These are phyloP conservation scores for Skeletonema menzelii DNA, from an alignment of 108 stramenopile genomes.

Conservation along the genomic window DNA sequence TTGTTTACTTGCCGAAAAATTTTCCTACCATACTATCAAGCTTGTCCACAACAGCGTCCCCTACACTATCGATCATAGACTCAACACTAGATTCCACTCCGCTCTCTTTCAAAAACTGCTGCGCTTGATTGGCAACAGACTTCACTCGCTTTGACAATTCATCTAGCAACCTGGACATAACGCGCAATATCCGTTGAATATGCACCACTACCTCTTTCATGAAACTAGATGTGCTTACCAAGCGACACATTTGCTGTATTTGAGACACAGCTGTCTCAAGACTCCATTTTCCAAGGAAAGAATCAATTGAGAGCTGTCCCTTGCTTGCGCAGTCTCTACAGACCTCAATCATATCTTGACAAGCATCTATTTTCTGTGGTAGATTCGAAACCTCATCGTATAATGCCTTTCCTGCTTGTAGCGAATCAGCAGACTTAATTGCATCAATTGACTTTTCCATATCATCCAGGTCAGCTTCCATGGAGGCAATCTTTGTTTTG, in stretches of 20 bases:
- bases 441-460: constrained; percentile 21
- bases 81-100: neutral
- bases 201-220: constrained; percentile 46
- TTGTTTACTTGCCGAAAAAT: neutral
- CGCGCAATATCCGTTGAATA: constrained; percentile 4
- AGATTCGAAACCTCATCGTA: constrained; percentile 27
- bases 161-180: neutral
- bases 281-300: constrained; percentile 50
- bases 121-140: neutral
- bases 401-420: constrained; percentile 30
- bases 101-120: neutral
- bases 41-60: neutral
- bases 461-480: constrained; percentile 32
- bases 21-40: neutral
- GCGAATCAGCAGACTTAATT: constrained; percentile 34
- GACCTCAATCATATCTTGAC: constrained; percentile 39
- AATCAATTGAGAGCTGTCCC: constrained; percentile 21
- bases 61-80: neutral
- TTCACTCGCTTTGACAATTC: neutral
- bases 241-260: constrained; percentile 49
- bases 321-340: constrained; percentile 28
- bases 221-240: constrained; percentile 41
- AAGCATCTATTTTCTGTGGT: constrained; percentile 31
- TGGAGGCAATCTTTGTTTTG: neutral
- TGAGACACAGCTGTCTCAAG: constrained; percentile 46